phyloP scores from a whole-genome alignment of 2,329 filamentous ascomycete genomes.

The Cylindrodendrum hubeiense region DNA sequence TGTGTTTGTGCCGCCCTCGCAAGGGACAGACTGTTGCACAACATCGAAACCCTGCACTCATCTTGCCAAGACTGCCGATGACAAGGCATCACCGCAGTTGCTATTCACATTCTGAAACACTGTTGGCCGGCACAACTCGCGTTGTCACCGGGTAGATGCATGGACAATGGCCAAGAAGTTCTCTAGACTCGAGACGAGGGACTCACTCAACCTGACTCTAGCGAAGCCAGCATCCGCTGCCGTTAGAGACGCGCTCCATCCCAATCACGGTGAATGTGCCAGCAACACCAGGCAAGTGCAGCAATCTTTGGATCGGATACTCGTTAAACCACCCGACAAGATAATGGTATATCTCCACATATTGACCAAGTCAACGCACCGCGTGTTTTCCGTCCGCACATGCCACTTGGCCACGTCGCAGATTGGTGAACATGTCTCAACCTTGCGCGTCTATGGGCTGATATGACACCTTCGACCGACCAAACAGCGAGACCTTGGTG shows the following conservation, averaged over 20 bases:
- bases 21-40: slow-evolving; percentile 15
- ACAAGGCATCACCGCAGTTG: slow-evolving; percentile 5
- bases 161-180: background rate
- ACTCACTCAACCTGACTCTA: background rate
- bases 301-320: background rate
- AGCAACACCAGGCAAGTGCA: too few species aligned
- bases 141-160: background rate
- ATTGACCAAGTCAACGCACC: background rate
- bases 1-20: slow-evolving; percentile 10
- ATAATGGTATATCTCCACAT: background rate
- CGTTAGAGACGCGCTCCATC: too few species aligned
- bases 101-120: slow-evolving; percentile 12
- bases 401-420: background rate
- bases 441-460: slow-evolving; percentile 15
- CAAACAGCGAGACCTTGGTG: slow-evolving; percentile 2
- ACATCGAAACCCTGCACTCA: background rate
- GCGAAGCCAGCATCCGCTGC: background rate
- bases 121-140: background rate
- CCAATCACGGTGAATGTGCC: too few species aligned
- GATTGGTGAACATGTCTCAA: slow-evolving; percentile 27
- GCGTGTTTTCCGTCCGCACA: background rate
- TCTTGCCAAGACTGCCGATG: slow-evolving; percentile 4
- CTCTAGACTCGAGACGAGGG: background rate
- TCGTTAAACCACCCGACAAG: background rate
- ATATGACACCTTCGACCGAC: slow-evolving; percentile 7